Conservation (phyloP, 441 rosid genomes). For the Erodium trifolium region DNA sequence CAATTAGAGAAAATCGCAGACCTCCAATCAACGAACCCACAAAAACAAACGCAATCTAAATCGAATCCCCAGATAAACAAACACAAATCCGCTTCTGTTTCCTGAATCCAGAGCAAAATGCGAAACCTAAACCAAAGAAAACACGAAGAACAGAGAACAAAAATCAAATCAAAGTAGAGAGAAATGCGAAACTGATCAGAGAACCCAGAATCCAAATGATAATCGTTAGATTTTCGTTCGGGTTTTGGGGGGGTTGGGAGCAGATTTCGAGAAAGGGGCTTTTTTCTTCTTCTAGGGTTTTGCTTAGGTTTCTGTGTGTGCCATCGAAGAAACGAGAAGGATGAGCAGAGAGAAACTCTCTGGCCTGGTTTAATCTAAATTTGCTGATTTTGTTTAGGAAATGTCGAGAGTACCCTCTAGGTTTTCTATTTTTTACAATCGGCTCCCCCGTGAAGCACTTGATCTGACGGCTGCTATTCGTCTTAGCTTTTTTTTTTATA, state of each 20-base stretch:
- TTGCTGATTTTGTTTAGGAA: neutral
- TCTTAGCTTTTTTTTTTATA: neutral
- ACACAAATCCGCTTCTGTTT: neutral
- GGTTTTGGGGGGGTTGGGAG: neutral
- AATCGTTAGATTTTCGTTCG: neutral
- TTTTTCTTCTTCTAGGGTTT: neutral
- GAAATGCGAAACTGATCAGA: neutral
- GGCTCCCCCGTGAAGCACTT: neutral
- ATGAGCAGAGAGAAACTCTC: neutral
- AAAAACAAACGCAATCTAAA: no score
- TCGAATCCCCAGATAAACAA: no score
- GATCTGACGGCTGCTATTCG: neutral
- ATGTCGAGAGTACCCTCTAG: neutral
- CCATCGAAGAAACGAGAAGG: slow-evolving; percentile 4
- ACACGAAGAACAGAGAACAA: neutral
- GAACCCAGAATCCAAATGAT: neutral
- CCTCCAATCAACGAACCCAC: no score
- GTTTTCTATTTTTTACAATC: neutral
- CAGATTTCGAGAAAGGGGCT: neutral
- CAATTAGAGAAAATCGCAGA: no score
- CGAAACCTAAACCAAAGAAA: slow-evolving; percentile 5
- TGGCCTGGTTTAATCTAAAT: neutral
- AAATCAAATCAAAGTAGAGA: slow-evolving; percentile 3
- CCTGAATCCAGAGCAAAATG: neutral
- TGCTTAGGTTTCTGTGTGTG: neutral